These are phyloP conservation scores for Solanum infundibuliforme DNA, from an alignment of 257 asterid genomes.

Conservation along the genomic window DNA sequence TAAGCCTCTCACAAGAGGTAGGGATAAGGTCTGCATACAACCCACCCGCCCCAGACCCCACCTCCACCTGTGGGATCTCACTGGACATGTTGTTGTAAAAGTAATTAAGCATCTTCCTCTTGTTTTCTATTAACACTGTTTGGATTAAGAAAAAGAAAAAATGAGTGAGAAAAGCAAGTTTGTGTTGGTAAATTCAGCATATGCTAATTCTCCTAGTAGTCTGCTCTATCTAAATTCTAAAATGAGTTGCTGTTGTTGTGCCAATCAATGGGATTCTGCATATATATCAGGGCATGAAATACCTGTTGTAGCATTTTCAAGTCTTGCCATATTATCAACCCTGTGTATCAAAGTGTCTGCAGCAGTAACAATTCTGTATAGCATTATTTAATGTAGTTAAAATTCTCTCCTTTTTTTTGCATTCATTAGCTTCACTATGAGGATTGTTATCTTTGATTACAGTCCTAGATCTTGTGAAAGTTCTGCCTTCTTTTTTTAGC, in stretches of 20 bases:
- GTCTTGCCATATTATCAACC: neutral
- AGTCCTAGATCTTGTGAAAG: neutral
- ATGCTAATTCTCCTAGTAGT: neutral
- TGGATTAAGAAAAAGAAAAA: neutral
- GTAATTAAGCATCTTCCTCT: neutral
- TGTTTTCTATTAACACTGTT: neutral
- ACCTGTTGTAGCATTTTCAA: neutral
- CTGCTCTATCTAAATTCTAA: neutral
- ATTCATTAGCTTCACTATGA: neutral
- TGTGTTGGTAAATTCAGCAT: neutral
- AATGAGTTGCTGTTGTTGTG: neutral
- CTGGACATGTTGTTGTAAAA: neutral
- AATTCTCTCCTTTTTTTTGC: neutral
- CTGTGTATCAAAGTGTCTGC: neutral
- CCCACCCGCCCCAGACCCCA: neutral
- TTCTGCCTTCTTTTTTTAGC: neutral
- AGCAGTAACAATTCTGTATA: no score
- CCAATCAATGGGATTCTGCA: neutral
- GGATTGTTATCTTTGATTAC: neutral
- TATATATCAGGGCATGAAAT: neutral
- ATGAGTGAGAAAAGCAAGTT: neutral
- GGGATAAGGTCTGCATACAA: neutral
- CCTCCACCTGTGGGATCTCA: neutral
- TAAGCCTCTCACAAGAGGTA: neutral
- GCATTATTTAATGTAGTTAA: neutral